A percentile compares a stretch with the other conserved stretches of the same genome.
These are phyloP conservation scores for Vicia sativa DNA, from an alignment of 306 rosid species.

Conservation along the genomic window DNA sequence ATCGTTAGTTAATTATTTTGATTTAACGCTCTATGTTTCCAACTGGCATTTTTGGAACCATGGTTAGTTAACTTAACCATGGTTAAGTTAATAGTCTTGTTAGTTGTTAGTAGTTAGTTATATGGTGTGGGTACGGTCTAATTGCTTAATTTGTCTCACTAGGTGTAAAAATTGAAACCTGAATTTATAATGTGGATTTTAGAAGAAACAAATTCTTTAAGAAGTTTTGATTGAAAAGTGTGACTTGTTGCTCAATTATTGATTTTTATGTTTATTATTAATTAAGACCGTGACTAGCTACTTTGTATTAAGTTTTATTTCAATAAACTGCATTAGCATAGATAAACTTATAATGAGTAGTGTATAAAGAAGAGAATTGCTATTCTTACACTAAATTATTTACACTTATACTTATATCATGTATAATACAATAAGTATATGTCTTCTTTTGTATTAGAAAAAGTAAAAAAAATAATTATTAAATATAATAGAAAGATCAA, in stretches of 20 bases:
- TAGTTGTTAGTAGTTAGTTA: conserved; percentile 1
- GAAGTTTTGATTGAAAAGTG: neutral
- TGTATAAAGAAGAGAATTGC: too few relatives aligned
- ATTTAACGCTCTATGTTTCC: conserved; percentile 23
- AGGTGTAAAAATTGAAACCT: neutral
- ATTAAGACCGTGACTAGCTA: neutral
- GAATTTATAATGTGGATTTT: neutral
- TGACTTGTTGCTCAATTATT: neutral
- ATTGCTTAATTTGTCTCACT: conserved; percentile 4
- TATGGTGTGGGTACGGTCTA: neutral
- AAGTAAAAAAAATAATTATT: too few relatives aligned
- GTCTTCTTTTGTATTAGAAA: too few relatives aligned
- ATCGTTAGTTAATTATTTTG: conserved; percentile 30
- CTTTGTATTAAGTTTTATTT: too few relatives aligned
- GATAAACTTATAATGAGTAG: too few relatives aligned
- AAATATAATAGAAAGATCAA: too few relatives aligned
- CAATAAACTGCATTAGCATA: too few relatives aligned
- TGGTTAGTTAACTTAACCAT: conserved; percentile 40
- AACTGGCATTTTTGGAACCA: conserved; percentile 33
- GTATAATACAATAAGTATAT: too few relatives aligned
- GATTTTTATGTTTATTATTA: neutral
- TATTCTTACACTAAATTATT: too few relatives aligned
- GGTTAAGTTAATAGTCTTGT: neutral
- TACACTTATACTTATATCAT: too few relatives aligned
- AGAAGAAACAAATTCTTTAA: neutral